Percentiles rank a stretch among this genome's conserved stretches.
Conservation (phyloP, 441 rosid genomes). For the Rhodomyrtus psidioides region DNA sequence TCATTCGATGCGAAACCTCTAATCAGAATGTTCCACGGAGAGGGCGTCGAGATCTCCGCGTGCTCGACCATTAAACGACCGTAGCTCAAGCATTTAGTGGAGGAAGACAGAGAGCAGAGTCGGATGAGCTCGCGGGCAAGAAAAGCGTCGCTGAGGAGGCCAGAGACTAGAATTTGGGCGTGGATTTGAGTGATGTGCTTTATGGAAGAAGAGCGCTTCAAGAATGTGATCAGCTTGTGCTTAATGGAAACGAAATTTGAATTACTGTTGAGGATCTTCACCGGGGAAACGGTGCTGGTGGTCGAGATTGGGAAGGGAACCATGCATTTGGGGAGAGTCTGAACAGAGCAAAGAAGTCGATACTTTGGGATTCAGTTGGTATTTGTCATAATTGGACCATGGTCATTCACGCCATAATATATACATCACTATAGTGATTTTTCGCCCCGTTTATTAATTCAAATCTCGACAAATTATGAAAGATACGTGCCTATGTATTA, state of each 20-base stretch:
- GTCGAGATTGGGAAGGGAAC: slow-evolving; percentile 17
- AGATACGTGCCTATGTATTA: not conserved
- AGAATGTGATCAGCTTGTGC: slow-evolving; percentile 34
- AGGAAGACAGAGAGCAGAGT: slow-evolving; percentile 32
- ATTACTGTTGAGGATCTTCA: slow-evolving; percentile 8
- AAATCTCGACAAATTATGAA: not conserved
- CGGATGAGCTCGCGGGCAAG: slow-evolving; percentile 41
- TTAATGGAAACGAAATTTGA: slow-evolving; percentile 30
- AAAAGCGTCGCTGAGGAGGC: slow-evolving; percentile 38
- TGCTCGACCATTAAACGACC: slow-evolving; percentile 36
- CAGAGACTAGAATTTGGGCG: slow-evolving; percentile 42
- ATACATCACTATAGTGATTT: not conserved
- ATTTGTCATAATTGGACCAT: not conserved
- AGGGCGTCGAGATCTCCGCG: slow-evolving; percentile 26
- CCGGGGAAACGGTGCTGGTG: slow-evolving; percentile 10
- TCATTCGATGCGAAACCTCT: slow-evolving; percentile 51
- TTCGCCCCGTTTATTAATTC: not conserved
- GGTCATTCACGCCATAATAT: not conserved
- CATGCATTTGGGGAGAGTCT: slow-evolving; percentile 10
- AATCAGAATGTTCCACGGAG: slow-evolving; percentile 55
- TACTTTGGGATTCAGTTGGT: not conserved
- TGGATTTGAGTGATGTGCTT: slow-evolving; percentile 49
- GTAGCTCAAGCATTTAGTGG: slow-evolving; percentile 24
- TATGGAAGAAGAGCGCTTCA: slow-evolving; percentile 40
- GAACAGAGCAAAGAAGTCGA: not conserved